Evolutionary conservation across 352 stramenopile species (phyloP), one percentile per base, ranked within the genome.

Genomic region (Blastocystis sp.): DNA sequence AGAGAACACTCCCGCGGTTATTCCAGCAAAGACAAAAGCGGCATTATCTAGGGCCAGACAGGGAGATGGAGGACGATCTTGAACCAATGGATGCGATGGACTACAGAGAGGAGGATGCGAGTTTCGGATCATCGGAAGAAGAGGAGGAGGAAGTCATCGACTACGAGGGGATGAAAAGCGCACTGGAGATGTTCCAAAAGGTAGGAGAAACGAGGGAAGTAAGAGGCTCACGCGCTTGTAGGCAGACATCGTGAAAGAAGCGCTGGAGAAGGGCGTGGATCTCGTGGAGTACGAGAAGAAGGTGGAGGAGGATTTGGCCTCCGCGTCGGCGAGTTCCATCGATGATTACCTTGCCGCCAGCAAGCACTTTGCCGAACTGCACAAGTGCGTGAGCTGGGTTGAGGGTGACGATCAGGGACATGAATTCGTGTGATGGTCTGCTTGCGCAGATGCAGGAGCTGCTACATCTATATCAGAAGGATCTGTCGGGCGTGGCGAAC

Each of bases 311-410:
- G 66, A 77, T 60, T 43, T 77, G 2, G 60, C 45, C 17, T 9
- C 40, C 1, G 66, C 66, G 53, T 48, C 66, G 19, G 23, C 53
- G 34, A 43, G 38, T 38, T 77, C 66, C n/a, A 43, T 77, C 14
- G 66, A 34, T 2, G 66, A 77, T 77, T 77, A 77, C 34, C 53
- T 77, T 53, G 66, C 66, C n/a, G 66, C 53, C n/a, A 77, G 66
- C 34, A 34, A 21, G 52, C 43, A 77, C 38, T 21, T 77, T 40
- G 66, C 66, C 3, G 60, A 48, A 34, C 66, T 77, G 4, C 66
- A 77, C 19, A 77, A 77, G 66, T 77, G 19, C 23, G 14, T 60
- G 3, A 21, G 28, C 9, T 34, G n/a, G 4, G 38, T 56, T 38
- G 2, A 53, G 1, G 19, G 4, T 77, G 11, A 48, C 4, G 5